These are phyloP conservation scores for Xylaria sp. DNA, from an alignment of 2,329 filamentous ascomycete species.

Conservation along the genomic window DNA sequence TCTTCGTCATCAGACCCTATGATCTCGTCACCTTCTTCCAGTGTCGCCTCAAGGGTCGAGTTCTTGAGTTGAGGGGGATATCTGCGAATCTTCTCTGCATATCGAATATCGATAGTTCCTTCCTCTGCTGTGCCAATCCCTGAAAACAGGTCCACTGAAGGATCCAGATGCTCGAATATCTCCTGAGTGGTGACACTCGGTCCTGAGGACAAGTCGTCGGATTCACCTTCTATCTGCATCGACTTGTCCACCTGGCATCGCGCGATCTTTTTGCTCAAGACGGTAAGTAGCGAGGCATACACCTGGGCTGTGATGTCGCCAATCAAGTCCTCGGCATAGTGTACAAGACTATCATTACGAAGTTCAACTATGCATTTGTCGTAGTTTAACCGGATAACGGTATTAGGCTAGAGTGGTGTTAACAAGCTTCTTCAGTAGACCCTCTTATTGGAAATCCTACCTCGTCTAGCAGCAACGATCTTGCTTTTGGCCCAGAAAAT, in stretches of 20 bases:
- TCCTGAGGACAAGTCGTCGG: constrained; percentile 38
- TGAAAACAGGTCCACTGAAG: constrained; percentile 54
- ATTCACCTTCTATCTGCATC: constrained; percentile 48
- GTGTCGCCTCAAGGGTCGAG: constrained; percentile 24
- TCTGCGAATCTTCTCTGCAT: constrained; percentile 50
- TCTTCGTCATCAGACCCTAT: constrained; percentile 41
- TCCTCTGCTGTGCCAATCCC: constrained; percentile 61
- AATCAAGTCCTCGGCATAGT: constrained; percentile 71
- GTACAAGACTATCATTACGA: constrained; percentile 75
- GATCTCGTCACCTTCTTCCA: constrained; percentile 35
- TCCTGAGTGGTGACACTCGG: constrained; percentile 56
- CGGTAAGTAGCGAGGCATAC: constrained; percentile 72
- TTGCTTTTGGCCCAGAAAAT: constrained; percentile 44
- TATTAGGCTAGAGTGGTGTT: constrained; percentile 58
- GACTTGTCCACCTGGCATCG: constrained; percentile 66
- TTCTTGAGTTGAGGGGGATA: constrained; percentile 35
- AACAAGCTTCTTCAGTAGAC: constrained; percentile 24
- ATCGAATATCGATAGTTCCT: constrained; percentile 46
- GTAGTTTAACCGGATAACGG: constrained; percentile 80
- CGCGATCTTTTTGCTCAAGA: constrained; percentile 68
- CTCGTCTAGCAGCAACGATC: constrained; percentile 48
- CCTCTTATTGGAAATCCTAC: constrained; percentile 44
- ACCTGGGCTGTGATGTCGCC: constrained; percentile 76
- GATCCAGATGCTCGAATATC: constrained; percentile 57
- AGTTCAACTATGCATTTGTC: constrained; percentile 82